These are phyloP conservation scores for Phytophthora cryptogea DNA, from an alignment of 352 stramenopile species.

Conservation along the genomic window DNA sequence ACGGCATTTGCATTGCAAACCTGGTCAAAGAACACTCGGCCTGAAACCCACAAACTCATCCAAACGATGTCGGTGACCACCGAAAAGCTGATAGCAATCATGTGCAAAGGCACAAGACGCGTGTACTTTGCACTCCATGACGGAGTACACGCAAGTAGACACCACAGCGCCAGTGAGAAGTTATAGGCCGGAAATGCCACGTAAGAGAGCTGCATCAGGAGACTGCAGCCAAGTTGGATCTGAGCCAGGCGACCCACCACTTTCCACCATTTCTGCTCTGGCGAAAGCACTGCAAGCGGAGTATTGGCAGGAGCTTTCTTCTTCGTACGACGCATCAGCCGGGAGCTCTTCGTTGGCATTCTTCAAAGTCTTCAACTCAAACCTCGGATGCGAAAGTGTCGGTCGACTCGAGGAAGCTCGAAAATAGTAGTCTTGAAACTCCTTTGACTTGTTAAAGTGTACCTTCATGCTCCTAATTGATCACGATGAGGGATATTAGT, in stretches of 20 bases:
- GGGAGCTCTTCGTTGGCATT: constrained; percentile 18
- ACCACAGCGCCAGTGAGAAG: constrained; percentile 76
- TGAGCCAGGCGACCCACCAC: constrained; percentile 41
- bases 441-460: constrained; percentile 1
- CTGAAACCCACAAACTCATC: constrained; percentile 77
- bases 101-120: constrained; percentile 52
- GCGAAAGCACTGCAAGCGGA: constrained; percentile 8
- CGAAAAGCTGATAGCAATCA: constrained; percentile 54
- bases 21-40: constrained; percentile 76
- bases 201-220: constrained; percentile 84
- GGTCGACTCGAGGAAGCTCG: constrained; percentile 4
- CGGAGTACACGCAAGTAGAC: constrained; percentile 56
- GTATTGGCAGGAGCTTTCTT: constrained; percentile 21
- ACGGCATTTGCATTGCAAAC: constrained; percentile 63
- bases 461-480: background rate
- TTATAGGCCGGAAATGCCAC: constrained; percentile 84
- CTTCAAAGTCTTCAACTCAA: constrained; percentile 1
- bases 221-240: constrained; percentile 55
- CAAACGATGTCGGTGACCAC: constrained; percentile 76
- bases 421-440: constrained; percentile 31
- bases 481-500: constrained; percentile 4
- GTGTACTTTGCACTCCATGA: constrained; percentile 54
- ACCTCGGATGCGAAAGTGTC: background rate
- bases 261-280: constrained; percentile 51
- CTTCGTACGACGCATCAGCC: constrained; percentile 10